Conservation (phyloP, 192 early-diverging fungal genomes). For the Gamsiella multidivaricata region DNA sequence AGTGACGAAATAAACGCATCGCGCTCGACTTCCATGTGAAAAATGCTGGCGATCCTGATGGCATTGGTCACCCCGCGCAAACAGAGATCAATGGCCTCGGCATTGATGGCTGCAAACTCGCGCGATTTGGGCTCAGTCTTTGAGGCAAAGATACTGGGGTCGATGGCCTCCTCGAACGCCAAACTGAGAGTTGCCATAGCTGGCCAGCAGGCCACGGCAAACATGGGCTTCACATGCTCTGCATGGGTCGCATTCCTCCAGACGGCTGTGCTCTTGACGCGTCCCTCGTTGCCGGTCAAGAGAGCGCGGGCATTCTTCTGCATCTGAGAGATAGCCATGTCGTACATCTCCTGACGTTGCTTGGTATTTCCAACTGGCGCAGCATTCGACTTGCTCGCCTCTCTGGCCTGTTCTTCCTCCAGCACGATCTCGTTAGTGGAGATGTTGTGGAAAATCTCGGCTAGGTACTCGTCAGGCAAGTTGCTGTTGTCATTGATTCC, state of each 20-base stretch:
- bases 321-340: slow-evolving; percentile 73
- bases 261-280: slow-evolving; percentile 56
- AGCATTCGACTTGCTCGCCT: slow-evolving; percentile 51
- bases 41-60: slow-evolving; percentile 83
- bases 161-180: slow-evolving; percentile 86
- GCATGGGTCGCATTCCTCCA: slow-evolving; percentile 77
- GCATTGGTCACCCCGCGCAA: slow-evolving; percentile 82
- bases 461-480: slow-evolving; percentile 79
- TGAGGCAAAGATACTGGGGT: slow-evolving; percentile 57
- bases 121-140: slow-evolving; percentile 47
- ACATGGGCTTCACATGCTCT: slow-evolving; percentile 93
- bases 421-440: slow-evolving; percentile 88
- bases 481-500: slow-evolving; percentile 93
- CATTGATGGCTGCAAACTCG: slow-evolving; percentile 56
- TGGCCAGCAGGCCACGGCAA: slow-evolving; percentile 89
- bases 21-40: slow-evolving; percentile 90
- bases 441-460: slow-evolving; percentile 86
- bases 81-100: slow-evolving; percentile 77
- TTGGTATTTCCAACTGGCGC: slow-evolving; percentile 38
- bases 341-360: slow-evolving; percentile 69
- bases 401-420: slow-evolving; percentile 82
- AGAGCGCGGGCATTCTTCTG: slow-evolving; percentile 77
- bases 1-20: slow-evolving; percentile 93
- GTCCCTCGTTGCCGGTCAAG: slow-evolving; percentile 64
- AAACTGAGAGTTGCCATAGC: slow-evolving; percentile 83